A percentile compares a stretch with the other conserved stretches of the same genome.
These are phyloP conservation scores for Suillus alpinus DNA, from an alignment of 768 basidiomycete genomes.

Conservation along the genomic window DNA sequence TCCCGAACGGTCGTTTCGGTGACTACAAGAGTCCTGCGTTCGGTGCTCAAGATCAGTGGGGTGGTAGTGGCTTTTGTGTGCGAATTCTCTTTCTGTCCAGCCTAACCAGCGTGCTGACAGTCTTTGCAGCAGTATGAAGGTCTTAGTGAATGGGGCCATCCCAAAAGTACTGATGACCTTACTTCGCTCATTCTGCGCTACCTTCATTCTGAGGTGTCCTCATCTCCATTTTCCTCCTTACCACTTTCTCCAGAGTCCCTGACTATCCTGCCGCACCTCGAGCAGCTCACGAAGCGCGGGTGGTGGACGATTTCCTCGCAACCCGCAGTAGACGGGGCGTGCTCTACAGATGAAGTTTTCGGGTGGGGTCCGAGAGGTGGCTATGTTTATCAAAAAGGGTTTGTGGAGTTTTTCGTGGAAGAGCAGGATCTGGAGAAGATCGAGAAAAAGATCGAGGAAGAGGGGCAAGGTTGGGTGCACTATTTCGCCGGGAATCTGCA, in stretches of 20 bases:
- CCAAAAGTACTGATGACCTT: constrained; percentile 58
- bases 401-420: constrained; percentile 93
- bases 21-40: constrained; percentile 97
- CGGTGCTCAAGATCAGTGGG: constrained; percentile 78
- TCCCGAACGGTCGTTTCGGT: constrained; percentile 97
- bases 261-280: constrained; percentile 74
- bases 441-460: constrained; percentile 51
- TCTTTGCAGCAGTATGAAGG: constrained; percentile 54
- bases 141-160: constrained; percentile 74
- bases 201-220: constrained; percentile 66
- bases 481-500: constrained; percentile 81
- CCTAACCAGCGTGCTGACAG: not conserved
- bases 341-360: constrained; percentile 71
- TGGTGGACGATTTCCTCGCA: constrained; percentile 99
- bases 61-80: constrained; percentile 62
- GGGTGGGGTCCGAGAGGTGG: constrained; percentile 95
- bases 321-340: constrained; percentile 82
- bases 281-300: constrained; percentile 69
- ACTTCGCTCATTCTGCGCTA: constrained; percentile 78
- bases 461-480: constrained; percentile 67
- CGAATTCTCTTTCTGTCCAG: constrained; percentile 11
- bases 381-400: constrained; percentile 96
- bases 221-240: constrained; percentile 86
- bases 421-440: constrained; percentile 54
- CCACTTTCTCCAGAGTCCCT: constrained; percentile 81